A percentile compares a stretch with the other conserved stretches of the same genome.
Conservation (phyloP, 495 filamentous ascomycete genomes). For the Hyaloscypha hepaticicola region DNA sequence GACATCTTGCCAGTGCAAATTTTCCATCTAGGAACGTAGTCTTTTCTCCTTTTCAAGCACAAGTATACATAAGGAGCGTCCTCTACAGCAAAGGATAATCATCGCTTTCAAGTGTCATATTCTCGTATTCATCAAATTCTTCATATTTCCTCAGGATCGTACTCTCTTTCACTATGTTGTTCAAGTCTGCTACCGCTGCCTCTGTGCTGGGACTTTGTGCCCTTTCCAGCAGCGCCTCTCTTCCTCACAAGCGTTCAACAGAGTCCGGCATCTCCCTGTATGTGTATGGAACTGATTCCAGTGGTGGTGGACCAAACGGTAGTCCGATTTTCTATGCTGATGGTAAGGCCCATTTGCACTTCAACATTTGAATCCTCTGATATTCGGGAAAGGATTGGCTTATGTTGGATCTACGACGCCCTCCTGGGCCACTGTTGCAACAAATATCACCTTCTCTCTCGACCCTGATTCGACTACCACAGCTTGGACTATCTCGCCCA, state of each 20-base stretch:
- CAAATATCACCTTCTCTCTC: slow-evolving; percentile 18
- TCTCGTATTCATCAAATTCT: background rate
- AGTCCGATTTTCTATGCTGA: slow-evolving; percentile 22
- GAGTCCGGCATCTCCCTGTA: slow-evolving; percentile 15
- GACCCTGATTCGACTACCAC: slow-evolving; percentile 5
- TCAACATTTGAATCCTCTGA: background rate
- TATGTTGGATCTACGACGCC: slow-evolving; percentile 13
- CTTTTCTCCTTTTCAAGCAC: background rate
- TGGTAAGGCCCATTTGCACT: slow-evolving; percentile 11
- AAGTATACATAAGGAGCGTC: slow-evolving; percentile 11
- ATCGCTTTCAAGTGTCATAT: background rate
- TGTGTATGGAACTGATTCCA: slow-evolving; percentile 15
- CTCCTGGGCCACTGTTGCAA: background rate
- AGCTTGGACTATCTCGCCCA: slow-evolving; percentile 16
- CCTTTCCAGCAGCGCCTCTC: slow-evolving; percentile 7
- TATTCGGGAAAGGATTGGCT: slow-evolving; percentile 15
- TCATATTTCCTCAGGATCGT: background rate
- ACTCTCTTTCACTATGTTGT: slow-evolving; percentile 19
- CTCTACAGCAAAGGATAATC: background rate
- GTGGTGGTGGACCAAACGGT: slow-evolving; percentile 3
- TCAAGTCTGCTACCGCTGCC: slow-evolving; percentile 2
- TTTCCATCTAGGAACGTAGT: background rate
- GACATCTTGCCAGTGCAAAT: background rate
- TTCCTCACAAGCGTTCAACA: slow-evolving; percentile 12
- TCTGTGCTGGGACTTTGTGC: slow-evolving; percentile 1